Evolutionary conservation across 2,329 filamentous ascomycete species (phyloP).

Genomic region (Cordyceps javanica): DNA sequence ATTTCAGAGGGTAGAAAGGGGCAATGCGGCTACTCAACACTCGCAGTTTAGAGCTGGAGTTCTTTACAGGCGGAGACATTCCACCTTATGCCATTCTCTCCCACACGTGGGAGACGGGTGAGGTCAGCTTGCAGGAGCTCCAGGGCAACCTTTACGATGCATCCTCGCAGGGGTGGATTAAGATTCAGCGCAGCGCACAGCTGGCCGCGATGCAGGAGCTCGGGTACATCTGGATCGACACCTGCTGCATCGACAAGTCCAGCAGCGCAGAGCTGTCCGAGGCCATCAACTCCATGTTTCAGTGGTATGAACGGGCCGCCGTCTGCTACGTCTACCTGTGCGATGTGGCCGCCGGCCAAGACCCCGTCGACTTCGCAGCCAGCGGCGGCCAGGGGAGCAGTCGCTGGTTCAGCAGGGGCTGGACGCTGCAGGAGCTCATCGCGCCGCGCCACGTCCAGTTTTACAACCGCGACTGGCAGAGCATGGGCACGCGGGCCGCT

Average conservation of each 20-base stretch:
- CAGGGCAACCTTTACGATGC: neutral
- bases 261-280: slow-evolving; percentile 22
- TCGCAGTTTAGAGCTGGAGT: neutral
- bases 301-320: slow-evolving; percentile 19
- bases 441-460: slow-evolving; percentile 20
- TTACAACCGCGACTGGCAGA: slow-evolving; percentile 18
- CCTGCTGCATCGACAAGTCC: slow-evolving; percentile 25
- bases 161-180: neutral
- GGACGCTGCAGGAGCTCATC: slow-evolving; percentile 23
- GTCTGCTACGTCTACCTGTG: slow-evolving; percentile 21
- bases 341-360: slow-evolving; percentile 10
- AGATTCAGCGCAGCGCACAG: neutral
- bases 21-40: slow-evolving; percentile 13
- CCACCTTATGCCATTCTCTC: slow-evolving; percentile 22
- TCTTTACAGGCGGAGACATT: slow-evolving; percentile 12
- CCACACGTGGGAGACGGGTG: slow-evolving; percentile 18
- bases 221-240: slow-evolving; percentile 24
- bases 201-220: slow-evolving; percentile 11
- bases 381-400: slow-evolving; percentile 12
- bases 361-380: neutral
- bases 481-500: slow-evolving; percentile 17
- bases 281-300: slow-evolving; percentile 23
- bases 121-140: neutral
- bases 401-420: slow-evolving; percentile 22
- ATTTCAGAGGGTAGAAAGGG: neutral